phyloP scores from a whole-genome alignment of 2,329 filamentous ascomycete genomes.

The Fusarium sp. region DNA sequence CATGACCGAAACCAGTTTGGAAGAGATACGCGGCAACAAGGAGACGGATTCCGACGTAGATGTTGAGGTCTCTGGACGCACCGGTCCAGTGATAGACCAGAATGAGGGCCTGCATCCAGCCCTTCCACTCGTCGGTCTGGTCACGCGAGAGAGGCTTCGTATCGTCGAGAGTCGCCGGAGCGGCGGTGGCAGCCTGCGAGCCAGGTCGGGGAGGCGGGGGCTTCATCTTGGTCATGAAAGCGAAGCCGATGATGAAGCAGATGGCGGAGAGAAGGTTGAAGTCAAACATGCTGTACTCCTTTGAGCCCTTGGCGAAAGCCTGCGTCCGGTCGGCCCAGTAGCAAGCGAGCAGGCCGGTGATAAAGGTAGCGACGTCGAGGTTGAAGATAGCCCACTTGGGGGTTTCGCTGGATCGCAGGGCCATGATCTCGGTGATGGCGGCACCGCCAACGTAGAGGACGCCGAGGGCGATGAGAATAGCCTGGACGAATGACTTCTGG shows the following conservation, averaged over 20 bases:
- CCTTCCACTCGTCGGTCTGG: conserved; percentile 74
- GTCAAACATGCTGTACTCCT: conserved; percentile 38
- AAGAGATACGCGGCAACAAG: conserved; percentile 71
- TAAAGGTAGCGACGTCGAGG: conserved; percentile 40
- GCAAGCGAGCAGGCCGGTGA: conserved; percentile 42
- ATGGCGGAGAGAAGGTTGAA: conserved; percentile 38
- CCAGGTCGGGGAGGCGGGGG: conserved; percentile 21
- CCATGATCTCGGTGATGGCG: conserved; percentile 22
- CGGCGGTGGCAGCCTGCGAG: background rate
- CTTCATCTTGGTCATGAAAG: conserved; percentile 37
- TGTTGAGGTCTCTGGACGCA: conserved; percentile 58
- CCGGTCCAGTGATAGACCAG: conserved; percentile 65
- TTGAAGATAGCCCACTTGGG: conserved; percentile 32
- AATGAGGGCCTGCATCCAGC: conserved; percentile 68
- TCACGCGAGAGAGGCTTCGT: conserved; percentile 53
- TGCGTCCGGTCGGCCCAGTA: conserved; percentile 48
- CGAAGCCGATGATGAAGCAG: conserved; percentile 28
- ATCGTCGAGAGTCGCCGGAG: conserved; percentile 31
- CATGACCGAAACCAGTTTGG: conserved; percentile 70
- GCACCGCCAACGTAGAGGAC: conserved; percentile 34
- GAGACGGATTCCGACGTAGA: conserved; percentile 65
- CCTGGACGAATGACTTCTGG: conserved; percentile 38
- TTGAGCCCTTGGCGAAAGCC: conserved; percentile 44
- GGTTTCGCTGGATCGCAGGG: conserved; percentile 20
- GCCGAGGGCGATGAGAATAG: conserved; percentile 34